phyloP scores from a whole-genome alignment of 2,329 filamentous ascomycete species.

The Colletotrichum caudatum region DNA sequence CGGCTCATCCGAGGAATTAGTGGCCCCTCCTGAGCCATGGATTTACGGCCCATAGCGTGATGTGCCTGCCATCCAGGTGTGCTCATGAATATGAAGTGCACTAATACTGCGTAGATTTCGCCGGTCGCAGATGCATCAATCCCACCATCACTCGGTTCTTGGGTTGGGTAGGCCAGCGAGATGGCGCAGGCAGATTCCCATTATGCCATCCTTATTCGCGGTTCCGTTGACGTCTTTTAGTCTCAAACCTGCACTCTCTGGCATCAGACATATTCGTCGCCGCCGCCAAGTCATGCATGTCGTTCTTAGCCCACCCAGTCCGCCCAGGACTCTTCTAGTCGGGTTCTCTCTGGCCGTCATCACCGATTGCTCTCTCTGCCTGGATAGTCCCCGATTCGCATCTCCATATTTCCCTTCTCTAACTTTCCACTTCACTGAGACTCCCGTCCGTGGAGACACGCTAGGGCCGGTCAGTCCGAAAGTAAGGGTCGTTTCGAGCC shows the following conservation, averaged over 20 bases:
- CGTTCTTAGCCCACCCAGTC: constrained; percentile 1
- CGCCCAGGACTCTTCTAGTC: constrained; percentile 20
- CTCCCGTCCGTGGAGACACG: constrained; percentile 36
- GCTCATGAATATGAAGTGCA: background rate
- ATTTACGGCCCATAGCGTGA: constrained; percentile 26
- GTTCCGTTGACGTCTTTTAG: constrained; percentile 12
- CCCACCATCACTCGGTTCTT: background rate
- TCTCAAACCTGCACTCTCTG: background rate
- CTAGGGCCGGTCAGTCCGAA: constrained; percentile 38
- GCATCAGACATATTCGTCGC: constrained; percentile 3
- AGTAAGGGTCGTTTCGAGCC: constrained; percentile 40
- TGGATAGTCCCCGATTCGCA: constrained; percentile 6
- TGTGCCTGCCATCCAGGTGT: constrained; percentile 22
- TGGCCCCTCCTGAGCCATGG: constrained; percentile 15
- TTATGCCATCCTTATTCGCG: constrained; percentile 15
- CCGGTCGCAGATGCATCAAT: background rate
- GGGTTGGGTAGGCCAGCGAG: background rate
- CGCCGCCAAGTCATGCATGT: constrained; percentile 15
- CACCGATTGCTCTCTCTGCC: constrained; percentile 32
- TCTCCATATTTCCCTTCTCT: constrained; percentile 10
- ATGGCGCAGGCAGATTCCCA: constrained; percentile 19
- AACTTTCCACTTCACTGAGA: constrained; percentile 18
- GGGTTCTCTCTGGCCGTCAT: constrained; percentile 27
- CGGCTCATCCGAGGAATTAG: constrained; percentile 23
- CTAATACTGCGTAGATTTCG: background rate